These are phyloP conservation scores for Pancytospora philotis DNA, from an alignment of 371 early-diverging fungal genomes.

Conservation along the genomic window DNA sequence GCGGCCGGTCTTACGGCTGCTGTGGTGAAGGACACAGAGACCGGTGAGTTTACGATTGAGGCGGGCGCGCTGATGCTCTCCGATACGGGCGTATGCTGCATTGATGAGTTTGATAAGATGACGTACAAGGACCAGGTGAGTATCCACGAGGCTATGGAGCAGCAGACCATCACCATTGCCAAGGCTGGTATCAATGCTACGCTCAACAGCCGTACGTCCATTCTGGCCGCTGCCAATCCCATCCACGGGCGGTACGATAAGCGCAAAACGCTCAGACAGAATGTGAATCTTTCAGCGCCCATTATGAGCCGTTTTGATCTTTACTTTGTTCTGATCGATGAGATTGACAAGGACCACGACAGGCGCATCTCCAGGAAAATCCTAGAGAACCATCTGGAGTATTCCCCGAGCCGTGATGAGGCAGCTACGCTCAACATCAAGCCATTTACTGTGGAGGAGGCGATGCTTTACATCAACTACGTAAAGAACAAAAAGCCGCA, in stretches of 20 bases:
- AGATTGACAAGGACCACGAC: slow-evolving; percentile 78
- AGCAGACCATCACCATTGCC: slow-evolving; percentile 96
- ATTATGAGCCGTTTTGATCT: slow-evolving; percentile 99
- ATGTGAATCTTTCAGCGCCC: slow-evolving; percentile 86
- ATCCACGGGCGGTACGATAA: slow-evolving; percentile 59
- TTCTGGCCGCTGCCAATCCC: slow-evolving; percentile 61
- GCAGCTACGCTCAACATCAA: background rate
- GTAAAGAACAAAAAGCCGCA: slow-evolving; percentile 52
- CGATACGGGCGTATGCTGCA: slow-evolving; percentile 93
- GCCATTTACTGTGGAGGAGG: slow-evolving; percentile 49
- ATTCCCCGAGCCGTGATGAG: slow-evolving; percentile 56
- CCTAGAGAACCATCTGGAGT: slow-evolving; percentile 71
- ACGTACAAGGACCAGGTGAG: slow-evolving; percentile 91
- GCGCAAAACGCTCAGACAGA: slow-evolving; percentile 66
- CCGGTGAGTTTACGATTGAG: slow-evolving; percentile 95
- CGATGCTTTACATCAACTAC: slow-evolving; percentile 49
- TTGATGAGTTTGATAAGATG: slow-evolving; percentile 99
- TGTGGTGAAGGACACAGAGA: slow-evolving; percentile 87
- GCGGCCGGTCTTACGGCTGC: slow-evolving; percentile 96
- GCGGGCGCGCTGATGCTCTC: slow-evolving; percentile 97
- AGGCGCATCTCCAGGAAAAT: slow-evolving; percentile 80
- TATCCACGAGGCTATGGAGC: slow-evolving; percentile 99
- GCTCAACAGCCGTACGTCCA: slow-evolving; percentile 56
- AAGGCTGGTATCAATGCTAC: slow-evolving; percentile 84
- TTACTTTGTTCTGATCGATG: slow-evolving; percentile 93